Evolutionary conservation across 805 yeast genomes (phyloP).

Genomic region (Starmerella davenportii): DNA sequence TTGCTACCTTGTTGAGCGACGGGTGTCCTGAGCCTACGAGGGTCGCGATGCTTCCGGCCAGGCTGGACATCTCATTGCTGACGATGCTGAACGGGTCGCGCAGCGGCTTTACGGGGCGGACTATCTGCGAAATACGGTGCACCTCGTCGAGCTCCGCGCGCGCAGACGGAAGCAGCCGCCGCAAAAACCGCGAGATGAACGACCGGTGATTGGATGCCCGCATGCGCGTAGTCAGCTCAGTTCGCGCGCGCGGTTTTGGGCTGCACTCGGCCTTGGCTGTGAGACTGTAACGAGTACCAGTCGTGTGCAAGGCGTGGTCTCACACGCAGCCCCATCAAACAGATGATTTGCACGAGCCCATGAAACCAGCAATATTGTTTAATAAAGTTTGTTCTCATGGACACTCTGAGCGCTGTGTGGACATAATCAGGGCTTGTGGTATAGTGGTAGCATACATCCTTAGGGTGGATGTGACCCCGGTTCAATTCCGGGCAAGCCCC

Average conservation of each 20-base stretch:
- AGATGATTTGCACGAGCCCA: too few species aligned
- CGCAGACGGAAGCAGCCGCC: not conserved
- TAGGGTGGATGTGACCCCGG: constrained; percentile 18
- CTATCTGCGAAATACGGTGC: constrained; percentile 19
- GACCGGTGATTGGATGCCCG: not conserved
- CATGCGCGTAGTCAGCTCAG: not conserved
- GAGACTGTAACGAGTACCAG: too few species aligned
- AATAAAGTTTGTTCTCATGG: too few species aligned
- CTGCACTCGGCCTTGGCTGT: too few species aligned
- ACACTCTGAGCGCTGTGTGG: too few species aligned
- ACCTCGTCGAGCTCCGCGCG: constrained; percentile 11
- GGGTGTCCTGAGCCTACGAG: constrained; percentile 91
- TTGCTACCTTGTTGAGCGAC: constrained; percentile 74
- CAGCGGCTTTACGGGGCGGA: constrained; percentile 25
- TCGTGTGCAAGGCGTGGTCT: too few species aligned
- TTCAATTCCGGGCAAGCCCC: constrained; percentile 18
- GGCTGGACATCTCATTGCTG: constrained; percentile 75
- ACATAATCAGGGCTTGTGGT: constrained; percentile 17
- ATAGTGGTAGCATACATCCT: constrained; percentile 17
- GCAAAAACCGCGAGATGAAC: not conserved
- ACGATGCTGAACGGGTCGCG: constrained; percentile 82
- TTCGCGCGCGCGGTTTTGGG: too few species aligned
- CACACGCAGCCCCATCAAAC: too few species aligned
- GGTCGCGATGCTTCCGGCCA: constrained; percentile 72
- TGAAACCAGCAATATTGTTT: too few species aligned